Conservation (phyloP, 2,329 filamentous ascomycete genomes). For the Uncinocarpus reesii region DNA sequence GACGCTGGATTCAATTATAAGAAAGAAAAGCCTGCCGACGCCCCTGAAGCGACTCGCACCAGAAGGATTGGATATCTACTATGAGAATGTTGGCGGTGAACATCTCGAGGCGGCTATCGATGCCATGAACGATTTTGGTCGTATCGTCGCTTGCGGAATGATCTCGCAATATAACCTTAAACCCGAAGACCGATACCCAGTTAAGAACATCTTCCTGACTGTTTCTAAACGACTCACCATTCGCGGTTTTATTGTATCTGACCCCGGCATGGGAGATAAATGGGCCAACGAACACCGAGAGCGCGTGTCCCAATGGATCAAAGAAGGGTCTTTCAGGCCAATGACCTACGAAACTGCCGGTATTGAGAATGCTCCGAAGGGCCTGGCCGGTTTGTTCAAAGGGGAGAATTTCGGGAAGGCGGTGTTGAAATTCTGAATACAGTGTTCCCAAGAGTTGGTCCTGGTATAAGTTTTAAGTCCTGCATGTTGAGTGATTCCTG, state of each 20-base stretch:
- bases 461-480: no score
- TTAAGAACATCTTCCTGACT: slow-evolving; percentile 56
- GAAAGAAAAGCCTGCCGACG: slow-evolving; percentile 60
- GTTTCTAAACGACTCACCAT: slow-evolving; percentile 58
- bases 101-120: slow-evolving; percentile 59
- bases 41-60: slow-evolving; percentile 61
- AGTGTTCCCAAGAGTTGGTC: no score
- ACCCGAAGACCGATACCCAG: slow-evolving; percentile 49
- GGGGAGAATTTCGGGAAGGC: slow-evolving; percentile 84
- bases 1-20: slow-evolving; percentile 81
- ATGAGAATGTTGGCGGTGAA: slow-evolving; percentile 69
- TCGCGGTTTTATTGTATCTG: slow-evolving; percentile 64
- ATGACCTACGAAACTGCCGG: slow-evolving; percentile 60
- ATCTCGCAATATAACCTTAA: slow-evolving; percentile 66
- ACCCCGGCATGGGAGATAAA: slow-evolving; percentile 54
- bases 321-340: slow-evolving; percentile 63
- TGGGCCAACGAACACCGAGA: slow-evolving; percentile 63
- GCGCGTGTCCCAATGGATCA: slow-evolving; percentile 64
- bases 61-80: slow-evolving; percentile 72
- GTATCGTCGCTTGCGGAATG: slow-evolving; percentile 57
- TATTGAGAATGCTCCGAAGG: slow-evolving; percentile 66
- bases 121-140: slow-evolving; percentile 53
- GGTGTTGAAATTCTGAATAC: slow-evolving; percentile 55
- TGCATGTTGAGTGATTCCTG: no score
- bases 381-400: slow-evolving; percentile 61